Evolutionary conservation across 139 green algal species (phyloP), one percentile per base, ranked within the genome.

Genomic region (Nannochloris sp.): DNA sequence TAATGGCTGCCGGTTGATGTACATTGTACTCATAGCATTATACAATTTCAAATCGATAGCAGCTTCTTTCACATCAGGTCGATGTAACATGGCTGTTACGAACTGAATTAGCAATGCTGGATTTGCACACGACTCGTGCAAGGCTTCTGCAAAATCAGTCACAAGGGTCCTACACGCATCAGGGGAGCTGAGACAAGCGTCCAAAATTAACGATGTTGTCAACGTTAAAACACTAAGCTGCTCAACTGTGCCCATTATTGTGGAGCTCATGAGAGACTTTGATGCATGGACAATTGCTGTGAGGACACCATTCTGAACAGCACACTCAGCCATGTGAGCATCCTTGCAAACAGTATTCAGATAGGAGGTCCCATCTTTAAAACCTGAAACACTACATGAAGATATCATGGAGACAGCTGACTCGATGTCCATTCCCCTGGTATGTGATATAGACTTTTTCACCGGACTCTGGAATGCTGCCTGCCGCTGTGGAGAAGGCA

Each of bases 301-400:
- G 2, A 76, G 48, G 1, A 57, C 70, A 4, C 70, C 63, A 10
- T 56, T 8, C 13, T 44, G 30, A 16, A 71, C 12, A 5, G 56
- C 63, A 9, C 28, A 25, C 4, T 46, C 45, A 8, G 29, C 43
- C 16, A 48, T 43, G 36, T 61, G 25, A 16, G 30, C 14, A 25
- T 44, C 40, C 26, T 25, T 56, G 1, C 50, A 36, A 9, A 63
- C 57, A 26, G 63, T 58, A 20, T 66, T 64, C 26, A 76, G 48
- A 3, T 71, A 56, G 2, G 70, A 50, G 36, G 68, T 56, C 9
- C 70, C 70, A 48, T 76, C 70, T 4, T 65, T 58, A 46, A 76
- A 45, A 49, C 63, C n/a, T 44, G 46, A 20, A 1, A 59, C 26
- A 28, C 46, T 20, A 53, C 16, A 53, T n/a, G 16, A 40, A 60